Conservation (phyloP, 2,329 filamentous ascomycete genomes). For the Daldinia sp. region DNA sequence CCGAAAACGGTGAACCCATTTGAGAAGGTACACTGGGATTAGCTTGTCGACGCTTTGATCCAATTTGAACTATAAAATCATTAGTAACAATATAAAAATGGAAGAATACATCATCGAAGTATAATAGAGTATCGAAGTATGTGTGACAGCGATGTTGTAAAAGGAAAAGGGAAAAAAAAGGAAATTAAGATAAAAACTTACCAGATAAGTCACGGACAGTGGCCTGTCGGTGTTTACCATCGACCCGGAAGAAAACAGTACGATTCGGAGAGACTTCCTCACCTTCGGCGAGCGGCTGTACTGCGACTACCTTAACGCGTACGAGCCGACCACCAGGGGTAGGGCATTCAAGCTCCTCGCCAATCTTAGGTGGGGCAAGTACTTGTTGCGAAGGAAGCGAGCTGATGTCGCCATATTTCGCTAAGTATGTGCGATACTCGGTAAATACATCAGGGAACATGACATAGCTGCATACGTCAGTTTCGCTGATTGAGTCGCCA, state of each 20-base stretch:
- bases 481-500: background rate
- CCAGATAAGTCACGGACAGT: background rate
- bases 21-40: background rate
- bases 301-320: conserved; percentile 1
- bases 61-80: background rate
- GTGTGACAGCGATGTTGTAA: no score
- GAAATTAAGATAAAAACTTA: background rate
- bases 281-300: background rate
- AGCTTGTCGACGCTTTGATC: background rate
- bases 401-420: conserved; percentile 3
- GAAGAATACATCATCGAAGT: background rate
- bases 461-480: background rate
- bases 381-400: conserved; percentile 8
- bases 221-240: conserved; percentile 3
- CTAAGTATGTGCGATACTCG: conserved; percentile 1
- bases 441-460: conserved; percentile 3
- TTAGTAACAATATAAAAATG: background rate
- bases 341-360: background rate
- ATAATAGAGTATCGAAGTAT: background rate
- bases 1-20: background rate
- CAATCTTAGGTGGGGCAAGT: conserved; percentile 7
- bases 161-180: no score
- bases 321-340: conserved; percentile 2
- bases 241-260: conserved; percentile 1
- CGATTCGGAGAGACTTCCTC: background rate